These are phyloP conservation scores for Echria macrotheca DNA, from an alignment of 495 filamentous ascomycete species.

Conservation along the genomic window DNA sequence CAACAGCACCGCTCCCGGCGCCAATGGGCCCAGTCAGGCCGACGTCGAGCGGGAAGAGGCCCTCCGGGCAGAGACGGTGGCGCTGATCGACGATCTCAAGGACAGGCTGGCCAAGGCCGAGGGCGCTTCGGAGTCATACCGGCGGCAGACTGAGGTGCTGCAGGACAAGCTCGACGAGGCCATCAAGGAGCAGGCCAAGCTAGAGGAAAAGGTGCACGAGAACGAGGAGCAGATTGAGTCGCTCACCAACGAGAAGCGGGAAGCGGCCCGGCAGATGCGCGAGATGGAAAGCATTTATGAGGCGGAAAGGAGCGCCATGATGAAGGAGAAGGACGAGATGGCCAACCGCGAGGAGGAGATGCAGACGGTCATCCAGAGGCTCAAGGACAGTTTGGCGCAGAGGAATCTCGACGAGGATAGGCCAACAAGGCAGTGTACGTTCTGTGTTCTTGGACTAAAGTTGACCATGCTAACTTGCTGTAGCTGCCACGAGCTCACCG, in stretches of 20 bases:
- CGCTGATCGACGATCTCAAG: conserved; percentile 79
- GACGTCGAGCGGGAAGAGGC: conserved; percentile 51
- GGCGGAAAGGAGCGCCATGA: conserved; percentile 77
- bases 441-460: neutral
- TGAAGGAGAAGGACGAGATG: conserved; percentile 87
- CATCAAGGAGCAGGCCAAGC: conserved; percentile 68
- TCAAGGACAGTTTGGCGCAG: conserved; percentile 82
- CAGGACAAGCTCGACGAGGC: conserved; percentile 86
- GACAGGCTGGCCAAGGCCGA: conserved; percentile 77
- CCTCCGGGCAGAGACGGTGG: conserved; percentile 61
- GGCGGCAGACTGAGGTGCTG: conserved; percentile 76
- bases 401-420: conserved; percentile 61
- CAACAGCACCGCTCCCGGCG: conserved; percentile 43
- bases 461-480: conserved; percentile 9
- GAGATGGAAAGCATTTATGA: conserved; percentile 90
- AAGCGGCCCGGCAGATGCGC: conserved; percentile 69
- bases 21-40: conserved; percentile 44
- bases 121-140: conserved; percentile 67
- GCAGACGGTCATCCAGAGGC: conserved; percentile 76
- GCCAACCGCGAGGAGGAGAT: conserved; percentile 78
- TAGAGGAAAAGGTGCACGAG: conserved; percentile 83
- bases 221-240: conserved; percentile 72
- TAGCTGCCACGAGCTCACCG: conserved; percentile 51
- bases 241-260: conserved; percentile 73
- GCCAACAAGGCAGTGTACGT: conserved; percentile 66